Conservation (phyloP, 352 stramenopile species). For the Plasmopara viticola region DNA sequence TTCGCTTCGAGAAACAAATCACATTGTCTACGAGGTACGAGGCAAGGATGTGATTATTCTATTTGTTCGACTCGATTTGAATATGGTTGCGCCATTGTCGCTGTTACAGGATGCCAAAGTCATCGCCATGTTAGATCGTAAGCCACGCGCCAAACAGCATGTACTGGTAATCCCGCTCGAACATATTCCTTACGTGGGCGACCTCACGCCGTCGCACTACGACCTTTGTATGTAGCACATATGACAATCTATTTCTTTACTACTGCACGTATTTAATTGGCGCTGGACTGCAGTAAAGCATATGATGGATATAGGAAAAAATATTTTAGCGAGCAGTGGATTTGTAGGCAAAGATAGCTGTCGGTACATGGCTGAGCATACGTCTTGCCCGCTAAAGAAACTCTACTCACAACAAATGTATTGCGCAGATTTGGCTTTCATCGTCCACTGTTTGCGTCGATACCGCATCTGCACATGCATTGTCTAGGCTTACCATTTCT, state of each 20-base stretch:
- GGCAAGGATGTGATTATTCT: neutral
- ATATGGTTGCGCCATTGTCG: neutral
- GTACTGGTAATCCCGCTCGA: conserved; percentile 57
- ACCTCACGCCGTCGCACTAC: conserved; percentile 34
- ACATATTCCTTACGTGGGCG: conserved; percentile 51
- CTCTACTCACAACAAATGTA: neutral
- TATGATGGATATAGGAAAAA: conserved; percentile 51
- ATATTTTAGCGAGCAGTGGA: conserved; percentile 40
- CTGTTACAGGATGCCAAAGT: conserved; percentile 44
- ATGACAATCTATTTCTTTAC: neutral
- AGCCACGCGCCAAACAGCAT: conserved; percentile 46
- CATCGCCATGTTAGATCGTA: conserved; percentile 55
- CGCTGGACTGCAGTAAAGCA: conserved; percentile 29
- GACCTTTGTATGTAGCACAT: conserved; percentile 31
- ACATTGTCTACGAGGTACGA: conserved; percentile 49
- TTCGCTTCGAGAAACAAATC: conserved; percentile 37
- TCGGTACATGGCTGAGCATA: conserved; percentile 14
- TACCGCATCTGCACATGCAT: conserved; percentile 69
- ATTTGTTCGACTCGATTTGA: neutral
- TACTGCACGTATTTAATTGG: neutral
- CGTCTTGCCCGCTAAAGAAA: neutral
- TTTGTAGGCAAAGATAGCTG: conserved; percentile 25
- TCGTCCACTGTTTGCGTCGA: conserved; percentile 56
- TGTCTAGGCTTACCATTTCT: conserved; percentile 61
- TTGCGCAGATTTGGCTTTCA: conserved; percentile 61